Conservation (phyloP, 345 rosid species). For the Nasturtium officinale region DNA sequence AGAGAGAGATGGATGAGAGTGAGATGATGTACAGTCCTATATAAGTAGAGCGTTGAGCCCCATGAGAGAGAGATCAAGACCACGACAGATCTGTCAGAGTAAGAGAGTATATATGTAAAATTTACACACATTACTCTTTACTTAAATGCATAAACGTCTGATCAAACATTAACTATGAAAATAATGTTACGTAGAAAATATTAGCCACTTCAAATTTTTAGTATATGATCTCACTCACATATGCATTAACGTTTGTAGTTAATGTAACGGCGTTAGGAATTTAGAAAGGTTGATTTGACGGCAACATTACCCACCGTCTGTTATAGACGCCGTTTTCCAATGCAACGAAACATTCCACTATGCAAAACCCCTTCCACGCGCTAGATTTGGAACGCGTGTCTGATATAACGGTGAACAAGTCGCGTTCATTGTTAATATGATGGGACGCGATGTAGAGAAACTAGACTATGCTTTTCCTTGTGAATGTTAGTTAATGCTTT, state of each 20-base stretch:
- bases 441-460: slow-evolving; percentile 27
- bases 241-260: slow-evolving; percentile 11
- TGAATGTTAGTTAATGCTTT: slow-evolving; percentile 39
- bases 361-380: background rate
- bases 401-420: slow-evolving; percentile 26
- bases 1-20: slow-evolving; percentile 31
- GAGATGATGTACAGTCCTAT: slow-evolving; percentile 35
- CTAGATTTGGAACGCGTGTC: background rate
- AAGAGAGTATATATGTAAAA: slow-evolving; percentile 27
- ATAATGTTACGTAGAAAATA: slow-evolving; percentile 25
- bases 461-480: slow-evolving; percentile 41
- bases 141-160: background rate
- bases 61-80: slow-evolving; percentile 32
- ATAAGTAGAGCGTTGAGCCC: slow-evolving; percentile 36
- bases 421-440: background rate
- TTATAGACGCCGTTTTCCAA: slow-evolving; percentile 37
- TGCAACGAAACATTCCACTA: slow-evolving; percentile 3
- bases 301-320: slow-evolving; percentile 31
- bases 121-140: background rate
- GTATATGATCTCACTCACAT: background rate
- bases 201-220: slow-evolving; percentile 12
- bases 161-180: slow-evolving; percentile 12
- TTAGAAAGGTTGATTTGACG: slow-evolving; percentile 25
- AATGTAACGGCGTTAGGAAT: slow-evolving; percentile 62
- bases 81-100: slow-evolving; percentile 41